Percentiles rank a stretch among this genome's conserved stretches.
Evolutionary conservation across 179 eudicot genomes (phyloP).

Genomic region (Silene vulgaris): DNA sequence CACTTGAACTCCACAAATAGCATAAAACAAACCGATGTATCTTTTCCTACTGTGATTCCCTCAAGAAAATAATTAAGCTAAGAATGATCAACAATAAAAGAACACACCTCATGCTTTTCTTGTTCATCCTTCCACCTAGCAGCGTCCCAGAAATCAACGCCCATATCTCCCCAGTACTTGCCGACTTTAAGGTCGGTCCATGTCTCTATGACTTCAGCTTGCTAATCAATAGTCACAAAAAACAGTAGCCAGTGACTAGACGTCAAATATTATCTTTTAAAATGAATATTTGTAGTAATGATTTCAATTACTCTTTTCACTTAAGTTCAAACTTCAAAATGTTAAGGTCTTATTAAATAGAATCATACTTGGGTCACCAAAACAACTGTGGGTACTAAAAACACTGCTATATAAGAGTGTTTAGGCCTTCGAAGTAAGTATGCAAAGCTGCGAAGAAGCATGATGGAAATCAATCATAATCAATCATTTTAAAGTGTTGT

Average conservation of each 20-base stretch:
- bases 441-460: slow-evolving; percentile 81
- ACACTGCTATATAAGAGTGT: slow-evolving; percentile 48
- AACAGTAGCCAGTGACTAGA: slow-evolving; percentile 15
- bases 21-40: neutral
- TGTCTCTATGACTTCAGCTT: slow-evolving; percentile 54
- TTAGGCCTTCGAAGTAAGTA: slow-evolving; percentile 57
- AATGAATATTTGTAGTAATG: neutral
- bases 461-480: no score
- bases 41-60: neutral
- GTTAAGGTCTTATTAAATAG: neutral
- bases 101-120: slow-evolving; percentile 59
- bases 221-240: slow-evolving; percentile 37
- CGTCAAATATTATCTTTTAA: slow-evolving; percentile 1
- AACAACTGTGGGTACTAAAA: slow-evolving; percentile 85
- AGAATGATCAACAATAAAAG: neutral
- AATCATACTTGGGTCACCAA: slow-evolving; percentile 67
- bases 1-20: neutral
- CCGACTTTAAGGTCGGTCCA: slow-evolving; percentile 66
- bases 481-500: no score
- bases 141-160: slow-evolving; percentile 87
- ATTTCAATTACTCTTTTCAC: neutral
- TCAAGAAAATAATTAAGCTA: neutral
- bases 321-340: neutral
- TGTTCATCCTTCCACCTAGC: slow-evolving; percentile 55
- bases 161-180: slow-evolving; percentile 69